Percentiles rank a stretch among this genome's conserved stretches.
These are phyloP conservation scores for Tillandsia fasciculata DNA, from an alignment of 176 grass and related monocot genomes.

Conservation along the genomic window DNA sequence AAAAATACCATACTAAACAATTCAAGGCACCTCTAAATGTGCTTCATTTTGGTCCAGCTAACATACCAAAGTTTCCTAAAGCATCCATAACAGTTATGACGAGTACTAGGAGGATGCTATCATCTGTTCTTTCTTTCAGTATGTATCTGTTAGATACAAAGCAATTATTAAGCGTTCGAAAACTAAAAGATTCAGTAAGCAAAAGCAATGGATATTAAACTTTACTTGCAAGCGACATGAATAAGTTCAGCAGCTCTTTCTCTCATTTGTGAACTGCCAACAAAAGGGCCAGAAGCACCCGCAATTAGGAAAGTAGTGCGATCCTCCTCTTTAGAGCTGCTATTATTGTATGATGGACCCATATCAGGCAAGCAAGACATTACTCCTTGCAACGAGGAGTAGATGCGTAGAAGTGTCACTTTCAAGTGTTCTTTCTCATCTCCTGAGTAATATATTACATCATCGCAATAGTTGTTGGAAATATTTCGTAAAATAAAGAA, in stretches of 20 bases:
- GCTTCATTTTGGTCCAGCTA: constrained; percentile 11
- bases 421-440: constrained; percentile 94
- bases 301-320: constrained; percentile 45
- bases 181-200: constrained; percentile 11
- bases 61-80: constrained; percentile 87
- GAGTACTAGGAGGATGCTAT: constrained; percentile 86
- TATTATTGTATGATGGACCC: constrained; percentile 60
- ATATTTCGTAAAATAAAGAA: too few species aligned
- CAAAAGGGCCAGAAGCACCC: constrained; percentile 59
- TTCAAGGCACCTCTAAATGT: background rate
- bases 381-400: constrained; percentile 85
- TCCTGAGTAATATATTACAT: constrained; percentile 31
- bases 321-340: constrained; percentile 44
- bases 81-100: constrained; percentile 88
- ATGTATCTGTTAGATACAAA: constrained; percentile 64
- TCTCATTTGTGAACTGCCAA: constrained; percentile 87
- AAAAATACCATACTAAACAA: constrained; percentile 28
- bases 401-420: constrained; percentile 82
- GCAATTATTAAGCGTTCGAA: constrained; percentile 21
- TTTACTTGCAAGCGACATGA: constrained; percentile 78
- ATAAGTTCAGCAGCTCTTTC: constrained; percentile 78
- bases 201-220: constrained; percentile 14
- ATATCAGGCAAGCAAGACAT: constrained; percentile 98
- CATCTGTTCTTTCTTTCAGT: constrained; percentile 84
- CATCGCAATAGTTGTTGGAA: too few species aligned